Evolutionary conservation across 2,329 filamentous ascomycete genomes (phyloP).

Genomic region (Diplodia seriata): DNA sequence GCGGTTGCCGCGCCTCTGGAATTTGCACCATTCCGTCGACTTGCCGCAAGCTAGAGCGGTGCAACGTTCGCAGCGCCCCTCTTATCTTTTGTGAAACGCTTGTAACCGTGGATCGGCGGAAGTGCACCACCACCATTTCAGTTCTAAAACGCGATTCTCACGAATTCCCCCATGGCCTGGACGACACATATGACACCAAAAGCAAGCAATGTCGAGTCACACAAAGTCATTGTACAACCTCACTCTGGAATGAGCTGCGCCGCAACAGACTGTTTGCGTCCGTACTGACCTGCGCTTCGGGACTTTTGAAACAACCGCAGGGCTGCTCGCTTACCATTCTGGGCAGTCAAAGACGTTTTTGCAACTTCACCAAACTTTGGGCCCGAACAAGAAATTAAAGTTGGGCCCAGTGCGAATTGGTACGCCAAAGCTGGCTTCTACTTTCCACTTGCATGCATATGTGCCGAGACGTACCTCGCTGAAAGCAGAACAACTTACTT

Average conservation of each 20-base stretch:
- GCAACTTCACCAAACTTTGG: neutral
- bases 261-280: neutral
- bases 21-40: conserved; percentile 2
- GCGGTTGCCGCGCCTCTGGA: conserved; percentile 2
- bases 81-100: conserved; percentile 3
- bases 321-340: neutral
- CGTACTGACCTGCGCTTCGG: conserved; percentile 4
- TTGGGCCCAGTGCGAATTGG: conserved; percentile 2
- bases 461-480: neutral
- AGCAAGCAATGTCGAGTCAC: conserved; percentile 20
- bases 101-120: neutral
- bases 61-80: conserved; percentile 12
- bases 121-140: too few relatives aligned
- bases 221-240: conserved; percentile 12
- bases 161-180: neutral
- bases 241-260: conserved; percentile 7
- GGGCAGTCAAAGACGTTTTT: neutral
- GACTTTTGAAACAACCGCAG: conserved; percentile 14
- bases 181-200: neutral
- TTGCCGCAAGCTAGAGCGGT: conserved; percentile 14
- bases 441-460: conserved; percentile 8
- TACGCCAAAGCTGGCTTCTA: neutral
- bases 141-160: neutral
- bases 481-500: neutral
- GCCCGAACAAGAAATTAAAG: conserved; percentile 1